A percentile compares a stretch with the other conserved stretches of the same genome.
phyloP scores from a whole-genome alignment of 805 yeast genomes.

The Kodamaea hsintzibuensis region DNA sequence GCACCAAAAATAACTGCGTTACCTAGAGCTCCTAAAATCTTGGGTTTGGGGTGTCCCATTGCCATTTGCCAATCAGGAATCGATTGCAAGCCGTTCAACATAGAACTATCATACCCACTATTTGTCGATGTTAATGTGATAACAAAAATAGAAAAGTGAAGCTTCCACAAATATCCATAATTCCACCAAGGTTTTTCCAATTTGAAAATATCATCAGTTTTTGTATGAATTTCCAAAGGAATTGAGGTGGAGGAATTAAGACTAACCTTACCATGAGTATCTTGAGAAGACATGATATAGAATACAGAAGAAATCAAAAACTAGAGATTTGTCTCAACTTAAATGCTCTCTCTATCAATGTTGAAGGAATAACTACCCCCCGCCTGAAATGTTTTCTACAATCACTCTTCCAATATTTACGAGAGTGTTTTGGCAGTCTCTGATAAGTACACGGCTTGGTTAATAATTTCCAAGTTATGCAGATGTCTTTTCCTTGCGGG shows the following conservation, averaged over 20 bases:
- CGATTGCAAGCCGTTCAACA: constrained; percentile 53
- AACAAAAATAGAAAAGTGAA: constrained; percentile 40
- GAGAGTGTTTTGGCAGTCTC: too few species aligned
- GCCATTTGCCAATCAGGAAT: constrained; percentile 40
- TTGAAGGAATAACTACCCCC: too few species aligned
- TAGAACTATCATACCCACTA: constrained; percentile 27
- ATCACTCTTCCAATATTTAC: too few species aligned
- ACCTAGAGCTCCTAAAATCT: constrained; percentile 22
- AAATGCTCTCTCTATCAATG: too few species aligned
- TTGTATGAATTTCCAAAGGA: neutral
- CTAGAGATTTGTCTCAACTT: too few species aligned
- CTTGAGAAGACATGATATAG: neutral
- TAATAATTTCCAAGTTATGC: too few species aligned
- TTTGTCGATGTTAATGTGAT: constrained; percentile 49
- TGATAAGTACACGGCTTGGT: too few species aligned
- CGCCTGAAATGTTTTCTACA: too few species aligned
- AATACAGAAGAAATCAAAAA: too few species aligned
- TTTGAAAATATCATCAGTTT: neutral
- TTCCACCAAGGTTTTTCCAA: constrained; percentile 28
- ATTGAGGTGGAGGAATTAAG: neutral
- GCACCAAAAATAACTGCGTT: constrained; percentile 36
- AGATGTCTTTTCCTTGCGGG: neutral
- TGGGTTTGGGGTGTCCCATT: constrained; percentile 27
- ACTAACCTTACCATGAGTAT: neutral
- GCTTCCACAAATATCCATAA: constrained; percentile 37